Conservation (phyloP, 2,329 filamentous ascomycete species). For the Pseudogymnoascus sp. region DNA sequence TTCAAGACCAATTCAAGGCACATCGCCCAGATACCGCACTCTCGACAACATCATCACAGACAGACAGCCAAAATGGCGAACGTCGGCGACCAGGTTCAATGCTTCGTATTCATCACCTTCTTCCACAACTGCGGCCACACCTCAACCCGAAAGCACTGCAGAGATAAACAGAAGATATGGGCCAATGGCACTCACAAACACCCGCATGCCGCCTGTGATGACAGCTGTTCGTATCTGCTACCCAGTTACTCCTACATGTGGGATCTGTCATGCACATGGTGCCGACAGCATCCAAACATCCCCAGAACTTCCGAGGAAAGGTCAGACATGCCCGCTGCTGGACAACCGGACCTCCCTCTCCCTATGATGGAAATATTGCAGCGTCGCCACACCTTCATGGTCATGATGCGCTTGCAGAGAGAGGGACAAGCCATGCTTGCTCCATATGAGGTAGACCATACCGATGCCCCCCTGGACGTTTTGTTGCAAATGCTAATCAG, state of each 20-base stretch:
- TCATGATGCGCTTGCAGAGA: background rate
- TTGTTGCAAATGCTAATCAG: background rate
- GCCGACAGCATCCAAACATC: background rate
- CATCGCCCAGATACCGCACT: background rate
- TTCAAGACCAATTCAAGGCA: background rate
- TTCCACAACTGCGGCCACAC: constrained; percentile 2
- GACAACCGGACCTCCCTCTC: background rate
- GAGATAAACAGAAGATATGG: background rate
- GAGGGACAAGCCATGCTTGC: background rate
- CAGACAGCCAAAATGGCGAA: background rate
- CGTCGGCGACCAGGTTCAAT: background rate
- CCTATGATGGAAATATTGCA: background rate
- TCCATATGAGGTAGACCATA: background rate
- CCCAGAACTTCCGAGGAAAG: background rate
- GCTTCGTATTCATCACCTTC: constrained; percentile 1
- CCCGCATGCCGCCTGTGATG: background rate
- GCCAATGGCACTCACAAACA: background rate
- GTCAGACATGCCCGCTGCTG: background rate
- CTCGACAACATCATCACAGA: background rate
- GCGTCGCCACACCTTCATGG: background rate
- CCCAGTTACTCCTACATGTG: background rate
- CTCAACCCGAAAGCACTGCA: background rate
- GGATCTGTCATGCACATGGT: background rate
- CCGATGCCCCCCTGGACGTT: background rate
- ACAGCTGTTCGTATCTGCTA: background rate